Conservation (phyloP, 2,329 filamentous ascomycete genomes). For the Aspergillus flavus region DNA sequence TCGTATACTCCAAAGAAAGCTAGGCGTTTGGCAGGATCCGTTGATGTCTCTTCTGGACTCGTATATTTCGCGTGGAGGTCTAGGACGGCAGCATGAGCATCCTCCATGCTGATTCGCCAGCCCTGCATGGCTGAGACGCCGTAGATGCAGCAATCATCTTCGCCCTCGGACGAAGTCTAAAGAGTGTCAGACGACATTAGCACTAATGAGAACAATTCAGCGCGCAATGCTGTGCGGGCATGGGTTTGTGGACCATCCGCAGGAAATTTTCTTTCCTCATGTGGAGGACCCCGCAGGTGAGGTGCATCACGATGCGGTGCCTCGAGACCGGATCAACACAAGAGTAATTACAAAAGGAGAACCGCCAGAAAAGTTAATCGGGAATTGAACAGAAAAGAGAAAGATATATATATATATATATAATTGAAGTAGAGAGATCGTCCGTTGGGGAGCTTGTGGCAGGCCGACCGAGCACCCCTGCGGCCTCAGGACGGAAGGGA, state of each 20-base stretch:
- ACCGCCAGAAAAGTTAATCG: background rate
- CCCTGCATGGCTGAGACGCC: constrained; percentile 99
- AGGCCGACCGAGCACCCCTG: background rate
- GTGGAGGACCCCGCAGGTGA: constrained; percentile 19
- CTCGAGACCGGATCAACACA: background rate
- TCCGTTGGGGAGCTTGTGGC: constrained; percentile 4
- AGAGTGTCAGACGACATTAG: constrained; percentile 19
- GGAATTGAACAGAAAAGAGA: background rate
- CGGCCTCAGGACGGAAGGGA: constrained; percentile 13
- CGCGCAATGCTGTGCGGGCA: constrained; percentile 10
- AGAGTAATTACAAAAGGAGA: background rate
- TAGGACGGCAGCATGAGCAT: constrained; percentile 86
- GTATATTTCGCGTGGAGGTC: constrained; percentile 70
- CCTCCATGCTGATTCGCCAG: constrained; percentile 99
- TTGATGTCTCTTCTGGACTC: constrained; percentile 58
- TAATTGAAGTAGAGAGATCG: background rate
- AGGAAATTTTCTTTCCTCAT: constrained; percentile 19
- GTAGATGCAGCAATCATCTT: constrained; percentile 90
- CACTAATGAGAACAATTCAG: constrained; percentile 5
- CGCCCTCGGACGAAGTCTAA: constrained; percentile 83
- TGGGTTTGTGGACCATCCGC: constrained; percentile 9
- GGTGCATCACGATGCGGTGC: constrained; percentile 12
- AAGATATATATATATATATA: background rate
- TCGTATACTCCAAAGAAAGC: constrained; percentile 99
- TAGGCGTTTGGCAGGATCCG: constrained; percentile 70